Evolutionary conservation across 805 yeast species (phyloP).

Genomic region (Cyberlindnera xylosilytica): DNA sequence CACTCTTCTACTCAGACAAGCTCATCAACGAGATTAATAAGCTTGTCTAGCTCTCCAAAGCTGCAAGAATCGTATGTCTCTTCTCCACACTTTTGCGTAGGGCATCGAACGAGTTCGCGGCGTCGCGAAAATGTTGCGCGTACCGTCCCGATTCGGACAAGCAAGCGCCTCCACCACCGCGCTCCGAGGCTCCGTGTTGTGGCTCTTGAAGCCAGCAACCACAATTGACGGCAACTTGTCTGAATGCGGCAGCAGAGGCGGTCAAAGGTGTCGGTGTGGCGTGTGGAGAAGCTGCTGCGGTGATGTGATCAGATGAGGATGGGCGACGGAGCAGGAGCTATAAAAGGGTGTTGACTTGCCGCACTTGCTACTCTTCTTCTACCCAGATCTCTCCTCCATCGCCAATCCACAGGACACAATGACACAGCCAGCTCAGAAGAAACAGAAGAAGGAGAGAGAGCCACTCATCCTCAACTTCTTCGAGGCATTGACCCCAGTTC

Average conservation of each 20-base stretch:
- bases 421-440: slow-evolving; percentile 14
- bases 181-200: neutral
- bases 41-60: neutral
- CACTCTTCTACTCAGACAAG: slow-evolving; percentile 11
- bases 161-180: no score
- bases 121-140: no score
- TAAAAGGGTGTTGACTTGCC: neutral
- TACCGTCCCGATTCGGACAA: no score
- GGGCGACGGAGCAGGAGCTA: neutral
- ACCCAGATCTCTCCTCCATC: neutral
- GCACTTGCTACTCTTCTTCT: neutral
- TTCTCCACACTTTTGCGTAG: no score
- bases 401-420: slow-evolving; percentile 1
- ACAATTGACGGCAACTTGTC: neutral
- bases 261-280: neutral
- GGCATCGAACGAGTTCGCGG: no score
- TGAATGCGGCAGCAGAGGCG: neutral
- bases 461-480: slow-evolving; percentile 26
- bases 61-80: no score
- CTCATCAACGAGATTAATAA: slow-evolving; percentile 13
- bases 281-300: neutral
- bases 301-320: neutral
- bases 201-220: neutral
- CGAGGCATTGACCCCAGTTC: slow-evolving; percentile 25
- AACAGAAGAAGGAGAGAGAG: slow-evolving; percentile 15